These are phyloP conservation scores for Tephrocybe sp. DNA, from an alignment of 768 basidiomycete genomes.

Conservation along the genomic window DNA sequence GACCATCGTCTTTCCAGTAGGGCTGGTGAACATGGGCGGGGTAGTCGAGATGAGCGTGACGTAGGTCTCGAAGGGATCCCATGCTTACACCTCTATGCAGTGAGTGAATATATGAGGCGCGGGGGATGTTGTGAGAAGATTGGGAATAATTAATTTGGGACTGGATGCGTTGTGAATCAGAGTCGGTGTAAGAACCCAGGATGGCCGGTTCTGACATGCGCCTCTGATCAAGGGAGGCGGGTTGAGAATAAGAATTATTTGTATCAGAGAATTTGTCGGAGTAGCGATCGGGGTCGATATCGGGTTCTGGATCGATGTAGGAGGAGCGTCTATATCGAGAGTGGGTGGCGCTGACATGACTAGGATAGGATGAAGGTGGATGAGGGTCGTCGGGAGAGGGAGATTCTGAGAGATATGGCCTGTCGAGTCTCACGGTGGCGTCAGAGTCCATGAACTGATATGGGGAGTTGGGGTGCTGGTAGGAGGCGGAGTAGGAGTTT, in stretches of 20 bases:
- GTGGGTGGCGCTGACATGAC: slow-evolving; percentile 41
- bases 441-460: slow-evolving; percentile 28
- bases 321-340: slow-evolving; percentile 43
- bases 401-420: slow-evolving; percentile 37
- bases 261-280: slow-evolving; percentile 36
- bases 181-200: slow-evolving; percentile 36
- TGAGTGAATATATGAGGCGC: slow-evolving; percentile 39
- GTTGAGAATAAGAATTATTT: slow-evolving; percentile 34
- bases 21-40: slow-evolving; percentile 28
- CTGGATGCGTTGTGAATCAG: slow-evolving; percentile 38
- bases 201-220: slow-evolving; percentile 71
- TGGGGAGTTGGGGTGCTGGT: slow-evolving; percentile 19
- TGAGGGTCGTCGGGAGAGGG: slow-evolving; percentile 45
- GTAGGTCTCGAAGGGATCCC: slow-evolving; percentile 44
- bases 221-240: slow-evolving; percentile 51
- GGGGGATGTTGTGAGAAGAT: slow-evolving; percentile 29
- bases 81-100: slow-evolving; percentile 47
- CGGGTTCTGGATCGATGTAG: slow-evolving; percentile 31
- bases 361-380: slow-evolving; percentile 33
- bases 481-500: slow-evolving; percentile 19
- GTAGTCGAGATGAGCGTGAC: slow-evolving; percentile 37
- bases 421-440: slow-evolving; percentile 22
- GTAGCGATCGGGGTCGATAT: slow-evolving; percentile 38
- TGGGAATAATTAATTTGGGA: slow-evolving; percentile 39
- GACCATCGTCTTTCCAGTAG: slow-evolving; percentile 37